Evolutionary conservation across 179 eudicot species (phyloP).

Genomic region (Spergularia azorica): DNA sequence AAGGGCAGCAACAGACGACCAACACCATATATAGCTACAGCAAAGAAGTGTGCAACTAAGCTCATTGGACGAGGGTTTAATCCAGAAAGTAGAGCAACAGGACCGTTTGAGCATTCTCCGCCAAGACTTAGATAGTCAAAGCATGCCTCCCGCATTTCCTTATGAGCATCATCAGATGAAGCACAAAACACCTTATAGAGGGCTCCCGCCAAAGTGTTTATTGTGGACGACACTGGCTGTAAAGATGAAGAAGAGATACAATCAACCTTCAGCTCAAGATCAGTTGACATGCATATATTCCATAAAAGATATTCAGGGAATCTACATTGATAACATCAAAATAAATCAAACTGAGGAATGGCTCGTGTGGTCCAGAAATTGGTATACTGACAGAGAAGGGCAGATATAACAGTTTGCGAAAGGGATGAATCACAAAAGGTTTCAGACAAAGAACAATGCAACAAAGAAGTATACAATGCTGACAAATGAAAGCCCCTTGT

Average conservation of each 20-base stretch:
- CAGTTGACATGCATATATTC: not conserved
- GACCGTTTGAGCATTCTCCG: slow-evolving; percentile 54
- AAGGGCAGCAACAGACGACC: slow-evolving; percentile 65
- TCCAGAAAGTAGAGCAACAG: slow-evolving; percentile 79
- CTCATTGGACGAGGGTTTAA: slow-evolving; percentile 78
- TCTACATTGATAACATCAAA: not conserved
- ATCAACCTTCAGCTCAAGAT: not conserved
- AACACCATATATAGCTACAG: slow-evolving; percentile 78
- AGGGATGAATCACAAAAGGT: not conserved
- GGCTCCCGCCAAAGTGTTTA: slow-evolving; percentile 70
- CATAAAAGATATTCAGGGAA: not conserved
- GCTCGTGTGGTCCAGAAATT: not conserved
- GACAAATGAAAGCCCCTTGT: not conserved
- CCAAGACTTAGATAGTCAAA: slow-evolving; percentile 72
- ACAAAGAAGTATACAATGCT: not conserved
- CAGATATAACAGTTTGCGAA: not conserved
- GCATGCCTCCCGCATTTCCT: slow-evolving; percentile 64
- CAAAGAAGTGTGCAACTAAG: slow-evolving; percentile 74
- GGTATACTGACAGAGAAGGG: not conserved
- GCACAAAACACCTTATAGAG: slow-evolving; percentile 65
- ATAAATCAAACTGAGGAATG: not conserved
- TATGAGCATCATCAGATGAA: slow-evolving; percentile 56
- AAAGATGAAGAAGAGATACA: slow-evolving; percentile 4
- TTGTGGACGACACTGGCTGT: slow-evolving; percentile 80
- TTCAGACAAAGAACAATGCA: no score